Base-by-base conservation (phyloP, 345 rosid genomes). In the Linum tenue region DNA sequence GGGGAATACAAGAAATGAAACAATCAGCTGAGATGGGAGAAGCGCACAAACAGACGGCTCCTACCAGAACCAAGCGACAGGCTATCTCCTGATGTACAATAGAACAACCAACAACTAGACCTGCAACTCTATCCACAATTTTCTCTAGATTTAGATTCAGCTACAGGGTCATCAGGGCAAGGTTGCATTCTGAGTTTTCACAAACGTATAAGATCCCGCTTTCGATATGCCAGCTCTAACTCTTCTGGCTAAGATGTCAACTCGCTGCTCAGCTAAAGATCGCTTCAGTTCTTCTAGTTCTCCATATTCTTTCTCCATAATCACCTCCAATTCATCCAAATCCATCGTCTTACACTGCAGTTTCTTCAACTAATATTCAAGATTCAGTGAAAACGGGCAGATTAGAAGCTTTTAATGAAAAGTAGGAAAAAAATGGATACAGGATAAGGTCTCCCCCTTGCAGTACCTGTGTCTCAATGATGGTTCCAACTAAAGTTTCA, bases 381-480 rank as follows among this genome's bases (percentile, higher is more conserved):
- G 71, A 66, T 48, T 57, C 59, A 37, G 63, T 5, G 31, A 22
- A 22, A 36, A 42, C 60, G 44, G 50, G 68, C 22, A 62, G 36
- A 62, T 57, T 39, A 78, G 38, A 22, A 63, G 43, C 68, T 39
- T 56, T 11, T 37, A 71, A 56, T 36, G 7, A 11, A 57, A 15
- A 37, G 3, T 40, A 0, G 5, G 15, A 11, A 64, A n/a, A 66
- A 31, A 56, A 37, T 69, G 36, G 66, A 3, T 14, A 5, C 55
- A 62, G 62, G 2, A 64, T 37, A 56, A 37, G 57, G 59, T 2
- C 50, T 66, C 31, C 31, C 31, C 31, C 31, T 22, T 31, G 55
- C 68, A 74, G 59, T 66, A 88, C 97, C 88, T 90, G 97, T 44
- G 92, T 73, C 48, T 88, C 90, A 63, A 86, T 70, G 67, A 94